Evolutionary conservation across 2,329 filamentous ascomycete species (phyloP), one percentile per base, ranked within the genome.

Genomic region (Talaromyces sp.): DNA sequence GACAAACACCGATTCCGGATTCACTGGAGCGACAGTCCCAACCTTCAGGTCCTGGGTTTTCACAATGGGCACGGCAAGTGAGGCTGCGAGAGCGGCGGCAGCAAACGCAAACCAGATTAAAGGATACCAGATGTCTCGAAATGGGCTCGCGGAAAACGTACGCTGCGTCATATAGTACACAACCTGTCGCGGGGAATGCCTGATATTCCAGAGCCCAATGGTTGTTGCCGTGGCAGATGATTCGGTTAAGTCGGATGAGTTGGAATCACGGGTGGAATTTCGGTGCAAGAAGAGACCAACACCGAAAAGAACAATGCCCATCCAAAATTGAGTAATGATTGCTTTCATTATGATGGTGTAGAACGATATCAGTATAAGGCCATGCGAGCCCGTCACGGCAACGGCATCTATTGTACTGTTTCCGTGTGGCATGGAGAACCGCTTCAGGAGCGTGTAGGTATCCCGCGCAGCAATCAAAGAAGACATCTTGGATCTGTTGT

Each of bases 321-420:
- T 45, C 59, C 59, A 62, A 35, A 62, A 62, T 16, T 62, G 45
- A 8, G 59, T 62, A 22, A 62, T 3, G 22, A 62, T 62, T 31
- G 59, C 59, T 31, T 62, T 62, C 43, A 62, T 62, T 31, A 62
- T 62, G n/a, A 62, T 22, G 11, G 59, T 52, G 31, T 62, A 62
- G 3, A 62, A 62, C 0, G 59, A 62, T 13, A 62, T 14, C 13
- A 62, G n/a, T 16, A 62, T 52, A 16, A 62, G 22, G 43, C 59
- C 59, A 16, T 62, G n/a, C 7, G 59, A 62, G 43, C 47, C 37
- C n/a, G 59, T 22, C n/a, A 62, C 43, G 13, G 59, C 59, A 1
- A 19, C 11, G 22, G 59, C 59, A 41, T 62, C 59, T 37, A 27
- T 50, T 22, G 59, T 62, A n/a, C 33, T 31, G 27, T 62, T 41